phyloP scores from a whole-genome alignment of 2,329 filamentous ascomycete genomes.

The Pseudogymnoascus sp. region DNA sequence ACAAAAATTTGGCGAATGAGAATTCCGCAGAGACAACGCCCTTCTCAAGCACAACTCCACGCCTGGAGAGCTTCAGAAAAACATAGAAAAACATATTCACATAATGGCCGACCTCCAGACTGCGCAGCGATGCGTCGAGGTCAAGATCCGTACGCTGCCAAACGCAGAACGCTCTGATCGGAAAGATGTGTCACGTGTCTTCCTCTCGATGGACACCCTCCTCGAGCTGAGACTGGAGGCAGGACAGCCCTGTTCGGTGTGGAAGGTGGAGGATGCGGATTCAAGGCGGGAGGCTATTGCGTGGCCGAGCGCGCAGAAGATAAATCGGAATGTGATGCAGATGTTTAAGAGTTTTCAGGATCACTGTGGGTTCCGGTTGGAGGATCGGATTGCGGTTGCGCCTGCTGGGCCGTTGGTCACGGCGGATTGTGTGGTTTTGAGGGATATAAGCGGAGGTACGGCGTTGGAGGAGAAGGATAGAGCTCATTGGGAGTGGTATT shows the following conservation, averaged over 20 bases:
- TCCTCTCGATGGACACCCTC: conserved; percentile 35
- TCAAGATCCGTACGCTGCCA: conserved; percentile 24
- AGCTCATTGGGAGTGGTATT: conserved; percentile 39
- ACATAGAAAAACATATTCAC: neutral
- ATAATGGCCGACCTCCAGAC: conserved; percentile 18
- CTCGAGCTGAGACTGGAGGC: conserved; percentile 44
- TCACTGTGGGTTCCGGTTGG: conserved; percentile 62
- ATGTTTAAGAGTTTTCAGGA: conserved; percentile 68
- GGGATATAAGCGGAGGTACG: conserved; percentile 43
- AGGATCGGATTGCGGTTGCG: conserved; percentile 58
- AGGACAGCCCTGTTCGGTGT: conserved; percentile 52
- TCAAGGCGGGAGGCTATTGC: conserved; percentile 42
- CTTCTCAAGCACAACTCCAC: neutral
- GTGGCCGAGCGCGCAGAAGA: conserved; percentile 52
- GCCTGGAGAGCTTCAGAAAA: neutral
- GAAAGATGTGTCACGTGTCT: conserved; percentile 27
- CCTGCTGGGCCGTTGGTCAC: conserved; percentile 43
- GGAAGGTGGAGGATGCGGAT: conserved; percentile 27
- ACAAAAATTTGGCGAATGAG: conserved; percentile 6
- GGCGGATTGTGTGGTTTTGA: conserved; percentile 50
- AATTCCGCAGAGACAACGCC: neutral
- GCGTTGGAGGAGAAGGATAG: conserved; percentile 29
- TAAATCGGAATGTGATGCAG: conserved; percentile 61
- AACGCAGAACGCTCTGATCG: conserved; percentile 25
- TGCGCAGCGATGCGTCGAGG: conserved; percentile 24